These are phyloP conservation scores for Chlamydomonas schloesseri DNA, from an alignment of 139 green algal species.

Conservation along the genomic window DNA sequence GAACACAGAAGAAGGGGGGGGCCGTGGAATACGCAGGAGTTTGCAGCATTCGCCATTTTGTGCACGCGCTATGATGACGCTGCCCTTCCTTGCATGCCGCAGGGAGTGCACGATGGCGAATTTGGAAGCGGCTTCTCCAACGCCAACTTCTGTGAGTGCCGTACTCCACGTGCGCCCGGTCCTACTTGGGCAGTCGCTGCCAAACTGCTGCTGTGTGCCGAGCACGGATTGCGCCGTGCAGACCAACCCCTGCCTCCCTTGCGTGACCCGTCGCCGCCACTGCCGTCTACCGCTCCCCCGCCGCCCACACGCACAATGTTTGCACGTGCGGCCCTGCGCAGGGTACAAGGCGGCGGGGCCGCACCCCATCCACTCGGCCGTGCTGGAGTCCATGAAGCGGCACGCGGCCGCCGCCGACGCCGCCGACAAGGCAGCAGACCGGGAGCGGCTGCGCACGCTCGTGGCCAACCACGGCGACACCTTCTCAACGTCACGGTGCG, in stretches of 20 bases:
- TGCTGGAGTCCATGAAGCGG: conserved; percentile 6
- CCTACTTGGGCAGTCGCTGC: too few species aligned
- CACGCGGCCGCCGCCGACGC: neutral
- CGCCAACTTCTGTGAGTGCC: conserved; percentile 61
- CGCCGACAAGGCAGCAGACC: too few species aligned
- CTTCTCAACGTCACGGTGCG: neutral
- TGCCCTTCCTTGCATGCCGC: neutral
- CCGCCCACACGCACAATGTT: too few species aligned
- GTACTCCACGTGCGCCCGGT: too few species aligned
- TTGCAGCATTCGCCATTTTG: too few species aligned
- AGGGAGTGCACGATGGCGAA: conserved; percentile 50
- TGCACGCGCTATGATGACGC: neutral
- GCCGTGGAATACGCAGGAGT: too few species aligned
- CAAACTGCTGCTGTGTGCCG: too few species aligned
- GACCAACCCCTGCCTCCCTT: too few species aligned
- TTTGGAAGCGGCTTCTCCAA: conserved; percentile 60
- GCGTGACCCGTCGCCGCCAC: too few species aligned
- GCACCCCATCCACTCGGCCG: conserved; percentile 15
- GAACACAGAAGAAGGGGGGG: too few species aligned
- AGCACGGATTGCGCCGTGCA: too few species aligned
- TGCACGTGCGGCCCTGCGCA: neutral
- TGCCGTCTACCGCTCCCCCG: too few species aligned
- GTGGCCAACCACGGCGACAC: conserved; percentile 1
- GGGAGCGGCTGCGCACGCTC: neutral
- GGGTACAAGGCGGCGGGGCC: conserved; percentile 44